phyloP scores from a whole-genome alignment of 257 asterid species.

The Verbascum thapsus region DNA sequence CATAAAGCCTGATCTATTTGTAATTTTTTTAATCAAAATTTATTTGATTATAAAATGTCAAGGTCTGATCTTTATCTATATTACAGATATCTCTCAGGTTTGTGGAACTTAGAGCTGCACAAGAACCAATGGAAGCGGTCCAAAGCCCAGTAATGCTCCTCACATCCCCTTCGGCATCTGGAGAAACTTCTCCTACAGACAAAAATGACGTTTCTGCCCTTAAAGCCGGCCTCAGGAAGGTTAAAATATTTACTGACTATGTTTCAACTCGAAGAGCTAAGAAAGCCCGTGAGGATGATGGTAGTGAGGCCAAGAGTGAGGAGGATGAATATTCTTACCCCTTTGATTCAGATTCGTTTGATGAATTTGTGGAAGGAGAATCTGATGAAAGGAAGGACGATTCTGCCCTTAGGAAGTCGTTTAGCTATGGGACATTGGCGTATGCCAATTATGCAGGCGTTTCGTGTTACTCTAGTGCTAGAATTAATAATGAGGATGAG shows the following conservation, averaged over 20 bases:
- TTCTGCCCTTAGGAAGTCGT: slow-evolving; percentile 70
- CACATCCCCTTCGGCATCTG: slow-evolving; percentile 52
- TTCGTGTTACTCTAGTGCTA: slow-evolving; percentile 53
- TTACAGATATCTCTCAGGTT: slow-evolving; percentile 72
- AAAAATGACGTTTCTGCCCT: slow-evolving; percentile 92
- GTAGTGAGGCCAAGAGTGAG: slow-evolving; percentile 89
- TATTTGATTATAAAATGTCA: neutral
- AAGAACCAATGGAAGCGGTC: slow-evolving; percentile 50
- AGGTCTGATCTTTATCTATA: slow-evolving; percentile 20
- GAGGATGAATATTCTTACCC: slow-evolving; percentile 80
- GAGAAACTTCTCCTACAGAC: slow-evolving; percentile 55
- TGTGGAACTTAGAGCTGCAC: slow-evolving; percentile 55
- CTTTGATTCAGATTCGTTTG: slow-evolving; percentile 75
- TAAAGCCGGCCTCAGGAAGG: slow-evolving; percentile 87
- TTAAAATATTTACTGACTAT: slow-evolving; percentile 73
- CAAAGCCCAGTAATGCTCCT: slow-evolving; percentile 54
- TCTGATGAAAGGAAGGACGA: slow-evolving; percentile 69
- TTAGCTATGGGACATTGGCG: slow-evolving; percentile 86
- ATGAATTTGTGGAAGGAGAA: slow-evolving; percentile 75
- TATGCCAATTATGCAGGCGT: slow-evolving; percentile 76
- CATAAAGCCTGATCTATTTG: too few species aligned
- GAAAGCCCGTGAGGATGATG: slow-evolving; percentile 81
- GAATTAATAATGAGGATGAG: slow-evolving; percentile 59
- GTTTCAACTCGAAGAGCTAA: slow-evolving; percentile 82
- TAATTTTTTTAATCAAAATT: too few species aligned